Base-by-base conservation (phyloP, 129 eudicot species). In the Scalesia atractyloides region DNA sequence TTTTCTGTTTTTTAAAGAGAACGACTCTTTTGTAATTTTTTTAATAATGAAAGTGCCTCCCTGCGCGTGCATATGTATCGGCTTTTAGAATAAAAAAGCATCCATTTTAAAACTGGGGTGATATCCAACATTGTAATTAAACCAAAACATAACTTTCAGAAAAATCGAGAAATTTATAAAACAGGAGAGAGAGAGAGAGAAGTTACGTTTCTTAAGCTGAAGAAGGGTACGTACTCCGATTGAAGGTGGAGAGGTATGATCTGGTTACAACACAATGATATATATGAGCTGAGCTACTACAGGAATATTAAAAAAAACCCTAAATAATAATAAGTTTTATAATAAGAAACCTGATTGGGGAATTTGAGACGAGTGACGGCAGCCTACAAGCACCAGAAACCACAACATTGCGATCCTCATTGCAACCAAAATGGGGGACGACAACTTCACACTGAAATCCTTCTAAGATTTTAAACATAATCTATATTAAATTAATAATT, bases 291-390 rank as follows among this genome's bases (percentile, higher is more conserved):
- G 50, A 11, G 39, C 8, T 36, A 18, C 9, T 24, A 24, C 30
- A 8, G 61, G 34, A 59, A n/a, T 9, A 11, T 66, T 26, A 41
- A 6, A 0, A 41, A 69, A 52, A 7, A 57, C 15, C 13, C 1
- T 18, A 54, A 12, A 19, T 41, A 9, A 12, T 18, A 0, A 1
- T 41, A 9, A 12, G 20, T 19, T 2, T 11, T 36, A 57, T 11
- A 12, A 57, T 11, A 12, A 18, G 10, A 18, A 63, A 86, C 93
- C 96, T 84, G 86, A 78, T 66, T 80, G 30, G 54, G 77, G 78
- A 73, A 81, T n/a, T 68, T 50, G 82, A 61, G 79, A 69, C 19
- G 74, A 69, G 49, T 52, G 51, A 43, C 61, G 56, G 54, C 7
- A 5, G 54, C 65, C 10, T 66, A 70, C 60, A 62, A 18, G 41